Evolutionary conservation across 345 rosid genomes (phyloP).

Genomic region (sweet orange (Citrus sinensis)): DNA sequence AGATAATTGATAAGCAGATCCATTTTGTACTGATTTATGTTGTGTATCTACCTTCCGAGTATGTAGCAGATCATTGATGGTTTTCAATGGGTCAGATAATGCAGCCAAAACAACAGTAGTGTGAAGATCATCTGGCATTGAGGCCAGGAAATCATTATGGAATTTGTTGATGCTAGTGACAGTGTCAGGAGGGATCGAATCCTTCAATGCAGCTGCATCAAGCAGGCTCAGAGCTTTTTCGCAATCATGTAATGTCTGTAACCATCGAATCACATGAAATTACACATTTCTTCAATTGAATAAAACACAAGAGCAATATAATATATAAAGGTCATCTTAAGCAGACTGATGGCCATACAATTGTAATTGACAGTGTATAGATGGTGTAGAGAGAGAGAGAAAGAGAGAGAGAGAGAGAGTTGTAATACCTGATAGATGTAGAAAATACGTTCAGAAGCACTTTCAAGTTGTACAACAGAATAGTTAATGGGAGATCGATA

Average conservation of each 20-base stretch:
- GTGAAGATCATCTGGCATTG: slow-evolving; percentile 95
- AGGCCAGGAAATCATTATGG: slow-evolving; percentile 48
- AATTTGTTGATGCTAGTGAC: slow-evolving; percentile 43
- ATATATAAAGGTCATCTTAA: neutral
- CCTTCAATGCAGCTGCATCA: slow-evolving; percentile 23
- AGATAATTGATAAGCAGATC: neutral
- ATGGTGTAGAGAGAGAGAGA: neutral
- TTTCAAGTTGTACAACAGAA: slow-evolving; percentile 75
- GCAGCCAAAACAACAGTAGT: slow-evolving; percentile 81
- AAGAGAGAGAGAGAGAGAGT: neutral
- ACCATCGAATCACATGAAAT: slow-evolving; percentile 17
- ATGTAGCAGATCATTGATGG: slow-evolving; percentile 77
- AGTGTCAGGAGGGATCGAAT: slow-evolving; percentile 48
- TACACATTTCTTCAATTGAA: slow-evolving; percentile 2
- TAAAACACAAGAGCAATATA: neutral
- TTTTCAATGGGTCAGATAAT: slow-evolving; percentile 79
- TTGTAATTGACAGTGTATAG: slow-evolving; percentile 6
- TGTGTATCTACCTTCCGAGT: slow-evolving; percentile 60
- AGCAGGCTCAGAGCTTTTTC: slow-evolving; percentile 54
- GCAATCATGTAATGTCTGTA: slow-evolving; percentile 80
- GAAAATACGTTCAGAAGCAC: slow-evolving; percentile 91
- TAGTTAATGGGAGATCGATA: slow-evolving; percentile 94
- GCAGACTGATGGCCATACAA: neutral
- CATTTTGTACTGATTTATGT: neutral
- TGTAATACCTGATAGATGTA: slow-evolving; percentile 81